These are phyloP conservation scores for Trichoderma sp. DNA, from an alignment of 2,329 filamentous ascomycete genomes.

Conservation along the genomic window DNA sequence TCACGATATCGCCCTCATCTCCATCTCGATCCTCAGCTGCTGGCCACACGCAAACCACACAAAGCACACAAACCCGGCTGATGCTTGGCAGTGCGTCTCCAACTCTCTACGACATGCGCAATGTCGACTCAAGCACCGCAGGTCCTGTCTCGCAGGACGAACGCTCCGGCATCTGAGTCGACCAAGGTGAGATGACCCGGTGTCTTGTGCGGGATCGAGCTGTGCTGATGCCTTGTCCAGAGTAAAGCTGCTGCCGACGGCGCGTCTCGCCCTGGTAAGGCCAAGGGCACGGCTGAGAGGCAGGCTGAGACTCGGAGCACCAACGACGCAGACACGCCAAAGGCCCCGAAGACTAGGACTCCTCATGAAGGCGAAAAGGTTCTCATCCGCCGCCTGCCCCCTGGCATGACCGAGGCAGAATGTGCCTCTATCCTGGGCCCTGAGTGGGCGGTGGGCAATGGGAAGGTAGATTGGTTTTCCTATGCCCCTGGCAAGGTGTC, in stretches of 20 bases:
- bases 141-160: conserved; percentile 36
- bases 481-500: conserved; percentile 69
- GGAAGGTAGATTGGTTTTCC: conserved; percentile 79
- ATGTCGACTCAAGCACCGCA: conserved; percentile 38
- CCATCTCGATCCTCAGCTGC: not conserved
- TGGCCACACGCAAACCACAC: not conserved
- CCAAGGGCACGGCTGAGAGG: conserved; percentile 30
- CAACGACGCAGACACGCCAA: conserved; percentile 30
- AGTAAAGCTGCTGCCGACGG: conserved; percentile 22
- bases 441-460: conserved; percentile 77
- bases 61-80: not conserved
- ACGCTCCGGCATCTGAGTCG: conserved; percentile 30
- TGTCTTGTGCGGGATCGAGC: not conserved
- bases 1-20: not conserved
- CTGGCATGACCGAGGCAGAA: conserved; percentile 76
- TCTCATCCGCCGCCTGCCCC: conserved; percentile 78
- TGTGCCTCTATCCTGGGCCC: conserved; percentile 69
- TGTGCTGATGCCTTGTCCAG: conserved; percentile 18
- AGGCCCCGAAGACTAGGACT: conserved; percentile 31
- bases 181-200: conserved; percentile 28
- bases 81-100: conserved; percentile 6
- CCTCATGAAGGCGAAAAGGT: conserved; percentile 68
- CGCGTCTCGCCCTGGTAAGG: conserved; percentile 24
- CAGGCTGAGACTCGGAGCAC: conserved; percentile 28
- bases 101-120: conserved; percentile 30